phyloP scores from a whole-genome alignment of 805 yeast species.

The Kodamaea nitidulidarum region DNA sequence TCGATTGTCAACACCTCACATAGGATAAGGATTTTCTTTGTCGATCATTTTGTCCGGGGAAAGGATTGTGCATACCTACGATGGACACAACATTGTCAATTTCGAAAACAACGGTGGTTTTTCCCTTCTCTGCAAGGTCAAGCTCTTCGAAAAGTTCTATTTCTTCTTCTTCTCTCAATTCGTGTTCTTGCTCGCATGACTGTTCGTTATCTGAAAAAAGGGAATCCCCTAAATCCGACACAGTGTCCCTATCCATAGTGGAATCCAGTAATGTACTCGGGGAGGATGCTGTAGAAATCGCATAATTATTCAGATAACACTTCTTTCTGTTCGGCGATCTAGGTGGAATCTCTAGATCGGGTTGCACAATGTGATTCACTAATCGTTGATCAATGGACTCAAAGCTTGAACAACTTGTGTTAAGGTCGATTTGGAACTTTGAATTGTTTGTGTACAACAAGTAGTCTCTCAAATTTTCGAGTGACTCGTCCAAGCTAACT shows the following conservation, averaged over 20 bases:
- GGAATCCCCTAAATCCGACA: slow-evolving; percentile 14
- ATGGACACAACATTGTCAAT: slow-evolving; percentile 25
- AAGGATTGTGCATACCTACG: slow-evolving; percentile 11
- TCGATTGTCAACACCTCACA: slow-evolving; percentile 6
- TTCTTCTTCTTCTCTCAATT: slow-evolving; percentile 11
- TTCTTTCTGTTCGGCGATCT: slow-evolving; percentile 8
- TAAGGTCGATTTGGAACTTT: neutral
- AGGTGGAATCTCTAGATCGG: neutral
- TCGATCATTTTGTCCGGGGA: slow-evolving; percentile 6
- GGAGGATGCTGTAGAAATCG: slow-evolving; percentile 8
- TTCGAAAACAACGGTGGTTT: slow-evolving; percentile 15
- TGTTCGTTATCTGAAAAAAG: slow-evolving; percentile 11
- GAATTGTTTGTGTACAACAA: neutral
- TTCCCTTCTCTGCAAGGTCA: slow-evolving; percentile 15
- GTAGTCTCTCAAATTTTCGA: neutral
- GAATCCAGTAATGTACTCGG: slow-evolving; percentile 18
- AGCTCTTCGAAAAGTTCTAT: slow-evolving; percentile 20
- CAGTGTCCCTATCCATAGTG: slow-evolving; percentile 14
- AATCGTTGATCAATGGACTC: neutral
- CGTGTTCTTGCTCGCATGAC: slow-evolving; percentile 3
- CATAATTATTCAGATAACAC: neutral
- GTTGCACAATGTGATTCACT: neutral
- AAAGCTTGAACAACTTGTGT: neutral
- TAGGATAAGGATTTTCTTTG: slow-evolving; percentile 11
- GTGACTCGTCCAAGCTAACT: neutral